These are phyloP conservation scores for Beauveria brongniartii DNA, from an alignment of 2,329 filamentous ascomycete species.

Conservation along the genomic window DNA sequence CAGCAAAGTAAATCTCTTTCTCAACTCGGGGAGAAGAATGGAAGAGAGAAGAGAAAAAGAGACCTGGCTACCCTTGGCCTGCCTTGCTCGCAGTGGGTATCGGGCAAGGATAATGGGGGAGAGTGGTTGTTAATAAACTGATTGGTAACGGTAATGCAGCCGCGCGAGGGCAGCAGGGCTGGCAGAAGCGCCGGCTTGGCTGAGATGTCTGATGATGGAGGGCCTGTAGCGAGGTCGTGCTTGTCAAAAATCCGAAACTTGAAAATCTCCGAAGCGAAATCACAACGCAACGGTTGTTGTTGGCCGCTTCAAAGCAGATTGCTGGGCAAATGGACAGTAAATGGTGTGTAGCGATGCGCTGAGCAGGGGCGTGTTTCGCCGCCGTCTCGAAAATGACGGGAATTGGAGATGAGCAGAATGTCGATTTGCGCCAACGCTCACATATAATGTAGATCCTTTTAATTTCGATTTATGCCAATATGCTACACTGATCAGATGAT, in stretches of 20 bases:
- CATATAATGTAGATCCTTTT: not conserved
- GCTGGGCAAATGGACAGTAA: not conserved
- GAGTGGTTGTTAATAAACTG: constrained; percentile 10
- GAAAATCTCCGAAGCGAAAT: constrained; percentile 2
- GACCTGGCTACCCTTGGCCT: not conserved
- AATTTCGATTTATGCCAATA: not conserved
- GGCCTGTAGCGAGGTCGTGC: not conserved
- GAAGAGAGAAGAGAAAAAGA: not conserved
- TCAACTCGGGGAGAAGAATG: not conserved
- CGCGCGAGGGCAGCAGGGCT: constrained; percentile 1
- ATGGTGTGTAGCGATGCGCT: constrained; percentile 6
- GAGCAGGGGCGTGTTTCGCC: constrained; percentile 11
- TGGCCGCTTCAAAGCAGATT: not conserved
- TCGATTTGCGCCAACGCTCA: constrained; percentile 1
- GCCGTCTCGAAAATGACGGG: constrained; percentile 10
- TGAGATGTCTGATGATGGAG: not conserved
- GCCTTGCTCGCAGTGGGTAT: constrained; percentile 11
- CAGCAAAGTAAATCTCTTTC: constrained; percentile 4
- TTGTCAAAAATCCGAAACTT: constrained; percentile 1
- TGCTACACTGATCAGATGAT: not conserved
- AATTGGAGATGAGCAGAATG: not conserved
- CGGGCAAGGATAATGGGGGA: constrained; percentile 5
- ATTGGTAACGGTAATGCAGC: constrained; percentile 7
- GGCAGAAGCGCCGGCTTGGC: constrained; percentile 6
- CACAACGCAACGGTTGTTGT: not conserved